These are phyloP conservation scores for Tilletia indica DNA, from an alignment of 1,284 basidiomycete species.

Conservation along the genomic window DNA sequence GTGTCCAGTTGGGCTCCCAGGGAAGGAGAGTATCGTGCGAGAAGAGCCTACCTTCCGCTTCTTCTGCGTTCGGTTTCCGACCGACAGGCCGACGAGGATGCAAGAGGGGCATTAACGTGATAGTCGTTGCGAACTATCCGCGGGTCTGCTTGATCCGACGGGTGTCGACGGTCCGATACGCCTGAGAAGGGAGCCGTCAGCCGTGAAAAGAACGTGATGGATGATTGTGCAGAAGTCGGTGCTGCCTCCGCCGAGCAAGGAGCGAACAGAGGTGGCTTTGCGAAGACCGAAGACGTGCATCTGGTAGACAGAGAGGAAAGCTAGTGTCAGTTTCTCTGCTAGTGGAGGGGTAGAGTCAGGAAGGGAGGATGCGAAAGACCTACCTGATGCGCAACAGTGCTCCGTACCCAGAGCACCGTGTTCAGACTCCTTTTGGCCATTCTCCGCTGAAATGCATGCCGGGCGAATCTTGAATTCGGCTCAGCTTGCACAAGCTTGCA, in stretches of 20 bases:
- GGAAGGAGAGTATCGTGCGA: slow-evolving; percentile 78
- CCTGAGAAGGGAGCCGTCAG: not conserved
- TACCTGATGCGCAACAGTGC: too few species aligned
- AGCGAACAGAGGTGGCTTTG: slow-evolving; percentile 22
- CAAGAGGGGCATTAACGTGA: too few species aligned
- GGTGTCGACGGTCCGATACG: not conserved
- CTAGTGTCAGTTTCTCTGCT: too few species aligned
- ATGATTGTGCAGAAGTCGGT: not conserved
- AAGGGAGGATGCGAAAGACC: too few species aligned
- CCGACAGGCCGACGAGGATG: slow-evolving; percentile 75
- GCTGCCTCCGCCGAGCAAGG: not conserved
- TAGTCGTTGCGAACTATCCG: slow-evolving; percentile 1
- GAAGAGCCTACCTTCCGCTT: slow-evolving; percentile 80
- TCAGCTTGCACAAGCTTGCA: too few species aligned
- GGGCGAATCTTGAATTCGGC: too few species aligned
- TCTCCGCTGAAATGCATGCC: too few species aligned
- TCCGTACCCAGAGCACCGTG: too few species aligned
- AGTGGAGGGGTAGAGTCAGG: too few species aligned
- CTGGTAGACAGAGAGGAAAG: slow-evolving; percentile 29
- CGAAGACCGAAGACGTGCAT: slow-evolving; percentile 37
- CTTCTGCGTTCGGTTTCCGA: slow-evolving; percentile 72
- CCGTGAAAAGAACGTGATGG: slow-evolving; percentile 13
- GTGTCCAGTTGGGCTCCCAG: slow-evolving; percentile 69
- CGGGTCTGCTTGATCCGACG: not conserved
- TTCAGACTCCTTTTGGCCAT: too few species aligned